Evolutionary conservation across 139 green algal genomes (phyloP).

Genomic region (Picochlorum sp.): DNA sequence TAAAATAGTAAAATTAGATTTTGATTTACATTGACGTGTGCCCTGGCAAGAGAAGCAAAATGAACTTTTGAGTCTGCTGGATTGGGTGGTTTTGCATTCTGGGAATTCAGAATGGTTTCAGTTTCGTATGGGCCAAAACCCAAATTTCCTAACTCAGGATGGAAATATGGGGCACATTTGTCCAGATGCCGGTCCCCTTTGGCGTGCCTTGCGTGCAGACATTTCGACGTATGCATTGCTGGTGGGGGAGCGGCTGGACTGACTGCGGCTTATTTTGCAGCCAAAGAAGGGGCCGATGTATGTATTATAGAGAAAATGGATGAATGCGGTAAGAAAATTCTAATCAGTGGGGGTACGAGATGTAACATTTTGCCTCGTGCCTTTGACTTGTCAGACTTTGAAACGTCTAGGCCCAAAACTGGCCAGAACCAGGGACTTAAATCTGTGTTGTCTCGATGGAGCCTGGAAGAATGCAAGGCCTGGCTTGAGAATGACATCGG

Average conservation of each 20-base stretch:
- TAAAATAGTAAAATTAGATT: no score
- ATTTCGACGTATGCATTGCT: slow-evolving; percentile 21
- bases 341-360: slow-evolving; percentile 70
- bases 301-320: slow-evolving; percentile 50
- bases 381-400: slow-evolving; percentile 59
- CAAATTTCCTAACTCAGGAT: background rate
- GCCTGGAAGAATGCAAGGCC: slow-evolving; percentile 41
- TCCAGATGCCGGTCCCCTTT: background rate
- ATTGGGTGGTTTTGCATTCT: no score
- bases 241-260: slow-evolving; percentile 52
- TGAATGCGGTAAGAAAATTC: slow-evolving; percentile 78
- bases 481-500: slow-evolving; percentile 62
- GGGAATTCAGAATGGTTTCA: no score
- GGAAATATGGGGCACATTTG: background rate
- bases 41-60: no score
- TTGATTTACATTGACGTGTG: no score
- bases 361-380: slow-evolving; percentile 73
- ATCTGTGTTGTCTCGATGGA: slow-evolving; percentile 61
- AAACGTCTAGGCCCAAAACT: no score
- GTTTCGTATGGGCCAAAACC: no score
- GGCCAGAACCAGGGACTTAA: slow-evolving; percentile 34
- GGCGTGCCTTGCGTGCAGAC: background rate
- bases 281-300: slow-evolving; percentile 28
- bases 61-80: no score
- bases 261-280: slow-evolving; percentile 52